Conservation (phyloP, 805 yeast species). For the Yarrowia sp. region DNA sequence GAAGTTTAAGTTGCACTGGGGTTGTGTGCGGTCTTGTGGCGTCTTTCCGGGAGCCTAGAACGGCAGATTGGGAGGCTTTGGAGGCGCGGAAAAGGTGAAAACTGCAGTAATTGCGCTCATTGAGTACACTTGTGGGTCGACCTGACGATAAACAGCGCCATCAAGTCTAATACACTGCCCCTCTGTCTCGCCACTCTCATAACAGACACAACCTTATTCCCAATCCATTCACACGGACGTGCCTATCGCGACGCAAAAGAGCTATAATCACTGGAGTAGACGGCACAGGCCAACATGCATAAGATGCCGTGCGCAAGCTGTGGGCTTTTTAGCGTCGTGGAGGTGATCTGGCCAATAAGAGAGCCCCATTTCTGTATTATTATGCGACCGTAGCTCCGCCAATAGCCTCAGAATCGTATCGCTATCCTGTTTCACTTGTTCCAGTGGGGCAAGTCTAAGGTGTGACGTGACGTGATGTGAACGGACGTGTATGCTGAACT, state of each 20-base stretch:
- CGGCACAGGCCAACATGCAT: neutral
- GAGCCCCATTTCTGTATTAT: too few relatives aligned
- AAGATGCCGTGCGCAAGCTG: neutral
- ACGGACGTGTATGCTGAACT: too few relatives aligned
- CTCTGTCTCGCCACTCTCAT: neutral
- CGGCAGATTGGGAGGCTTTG: neutral
- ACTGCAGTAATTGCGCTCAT: neutral
- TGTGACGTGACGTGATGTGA: conserved; percentile 10
- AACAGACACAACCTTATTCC: conserved; percentile 6
- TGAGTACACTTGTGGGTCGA: neutral
- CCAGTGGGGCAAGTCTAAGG: neutral
- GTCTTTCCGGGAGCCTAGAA: too few relatives aligned
- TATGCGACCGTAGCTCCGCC: too few relatives aligned
- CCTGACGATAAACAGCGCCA: too few relatives aligned
- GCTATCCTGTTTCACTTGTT: neutral
- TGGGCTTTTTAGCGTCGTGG: neutral
- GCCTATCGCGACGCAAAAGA: conserved; percentile 1
- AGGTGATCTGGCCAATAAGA: neutral
- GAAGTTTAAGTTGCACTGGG: neutral
- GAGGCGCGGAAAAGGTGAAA: neutral
- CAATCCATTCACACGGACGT: conserved; percentile 1
- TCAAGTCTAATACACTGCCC: too few relatives aligned
- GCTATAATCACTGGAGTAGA: neutral
- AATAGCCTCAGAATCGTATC: too few relatives aligned
- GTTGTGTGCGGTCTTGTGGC: too few relatives aligned